Evolutionary conservation across 805 yeast species (phyloP), one percentile per base, ranked within the genome.

Genomic region (Zygosaccharomyces bisporus): DNA sequence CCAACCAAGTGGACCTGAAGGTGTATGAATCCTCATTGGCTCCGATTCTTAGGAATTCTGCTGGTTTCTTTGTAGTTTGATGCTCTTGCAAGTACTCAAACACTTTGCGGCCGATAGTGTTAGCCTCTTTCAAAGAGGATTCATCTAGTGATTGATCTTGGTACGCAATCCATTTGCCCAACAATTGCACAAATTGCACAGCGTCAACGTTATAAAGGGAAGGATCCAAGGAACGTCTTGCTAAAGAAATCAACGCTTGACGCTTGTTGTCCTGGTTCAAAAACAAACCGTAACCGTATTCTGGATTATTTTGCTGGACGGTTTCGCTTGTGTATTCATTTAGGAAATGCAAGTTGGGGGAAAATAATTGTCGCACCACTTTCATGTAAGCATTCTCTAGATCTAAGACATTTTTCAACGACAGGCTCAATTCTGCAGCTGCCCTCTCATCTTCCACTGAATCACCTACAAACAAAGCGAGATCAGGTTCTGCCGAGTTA

Each of bases 261-360:
- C 76, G 75, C 50, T 75, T 73, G 53, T 79, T 79, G 54, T 78
- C 75, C 30, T 68, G 68, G 41, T 75, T 77, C 54, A 89, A 66
- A 60, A 73, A 88, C 20, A 77, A 68, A 64, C 98, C 98, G 54
- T 76, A 86, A 6, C 96, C 96, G 59, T 71, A 90, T 66, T 89
- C 97, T 18, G 97, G 98, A 41, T 80, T 76, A 14, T 79, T 58
- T 3, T 78, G 77, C 41, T 70, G 68, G 34, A 72, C 68, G 16
- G 61, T 56, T 27, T 68, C 66, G 18, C 75, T 70, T 13, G 73
- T 55, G 52, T 66, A 76, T 43, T 81, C 80, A 64, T 87, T 83
- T 61, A 85, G 70, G 29, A 89, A 66, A 41, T 75, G 70, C 49
- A 86, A 69, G 43, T 77, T 71, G 6, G 72, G 61, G 9, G 54